Conservation (phyloP, 2,329 filamentous ascomycete genomes). For the Chrysoporthe cubensis region DNA sequence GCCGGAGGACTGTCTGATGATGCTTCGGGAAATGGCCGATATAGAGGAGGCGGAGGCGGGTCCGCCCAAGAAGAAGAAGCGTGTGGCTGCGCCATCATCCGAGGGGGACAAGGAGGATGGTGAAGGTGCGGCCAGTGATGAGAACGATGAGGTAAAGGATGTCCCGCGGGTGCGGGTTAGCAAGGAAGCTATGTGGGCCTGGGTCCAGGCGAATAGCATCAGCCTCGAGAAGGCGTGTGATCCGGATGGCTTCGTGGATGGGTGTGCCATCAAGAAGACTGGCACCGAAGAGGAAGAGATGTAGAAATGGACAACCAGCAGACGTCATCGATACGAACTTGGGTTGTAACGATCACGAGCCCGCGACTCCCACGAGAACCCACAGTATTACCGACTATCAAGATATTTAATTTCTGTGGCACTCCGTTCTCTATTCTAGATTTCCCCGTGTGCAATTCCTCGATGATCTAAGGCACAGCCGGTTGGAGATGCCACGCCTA, state of each 20-base stretch:
- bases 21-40: conserved; percentile 80
- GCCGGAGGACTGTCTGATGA: conserved; percentile 78
- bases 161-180: conserved; percentile 56
- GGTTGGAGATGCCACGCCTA: too few relatives aligned
- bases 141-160: conserved; percentile 36
- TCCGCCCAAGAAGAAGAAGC: conserved; percentile 39
- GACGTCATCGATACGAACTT: background rate
- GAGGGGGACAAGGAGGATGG: conserved; percentile 32
- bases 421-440: too few relatives aligned
- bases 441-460: too few relatives aligned
- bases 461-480: too few relatives aligned
- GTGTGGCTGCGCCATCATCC: background rate
- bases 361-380: too few relatives aligned
- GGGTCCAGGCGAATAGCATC: conserved; percentile 66
- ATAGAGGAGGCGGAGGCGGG: conserved; percentile 60
- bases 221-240: conserved; percentile 70
- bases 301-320: background rate
- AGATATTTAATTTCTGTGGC: too few relatives aligned
- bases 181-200: conserved; percentile 64
- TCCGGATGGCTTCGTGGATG: conserved; percentile 73
- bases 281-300: conserved; percentile 40
- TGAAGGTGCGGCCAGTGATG: conserved; percentile 32
- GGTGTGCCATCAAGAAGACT: conserved; percentile 58
- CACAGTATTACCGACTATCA: too few relatives aligned
- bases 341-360: too few relatives aligned